Base-by-base conservation (phyloP, 2,329 filamentous ascomycete genomes). In the Plectosphaerella plurivora region DNA sequence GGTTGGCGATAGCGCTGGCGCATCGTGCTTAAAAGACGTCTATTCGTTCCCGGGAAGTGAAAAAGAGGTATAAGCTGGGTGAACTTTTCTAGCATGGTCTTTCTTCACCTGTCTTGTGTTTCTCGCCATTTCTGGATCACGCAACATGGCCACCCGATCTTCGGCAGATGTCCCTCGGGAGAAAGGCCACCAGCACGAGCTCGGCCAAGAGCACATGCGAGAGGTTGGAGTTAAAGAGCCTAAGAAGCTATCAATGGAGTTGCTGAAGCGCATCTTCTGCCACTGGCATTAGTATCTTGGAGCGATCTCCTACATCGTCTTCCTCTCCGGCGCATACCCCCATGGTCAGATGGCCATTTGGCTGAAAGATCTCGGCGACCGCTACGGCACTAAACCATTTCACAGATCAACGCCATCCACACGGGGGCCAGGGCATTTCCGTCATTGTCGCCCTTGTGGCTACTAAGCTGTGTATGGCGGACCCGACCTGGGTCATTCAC, bases 401-500 rank as follows among this genome's bases (percentile, higher is more conserved):
- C 55, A 1, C 50, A 60, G 36, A 60, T 61, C 52, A 61, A 60
- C 53, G 55, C 53, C 2, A 57, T 57, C 16, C 59, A 60, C 1
- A 62, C 60, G 3, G 60, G 60, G 2, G 60, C 57, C 61, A 66
- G 36, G 63, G 54, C 2, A 59, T 67, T 12, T 61, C 64, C 2
- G 57, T 67, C 5, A 52, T 68, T 3, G 53, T 54, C 3, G 58
- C 60, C 1, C 49, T 62, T 5, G 24, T 63, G 11, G 62, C 61
- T 1, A 68, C 67, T 0, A 62, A 61, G 0, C 57, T 68, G 5
- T 65, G 63, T 49, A 66, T 67, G 60, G 56, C 66, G 0, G 69
- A 70, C 50, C 66, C 66, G 4, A 60, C 63, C 2, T 69, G 63
- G 65, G 51, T 58, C 4, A 60, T 67, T 20, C 63, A 65, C 49